Percentiles rank a stretch among this genome's conserved stretches.
Evolutionary conservation across 2,329 filamentous ascomycete genomes (phyloP).

Genomic region (Paraconiothyrium brasiliense): DNA sequence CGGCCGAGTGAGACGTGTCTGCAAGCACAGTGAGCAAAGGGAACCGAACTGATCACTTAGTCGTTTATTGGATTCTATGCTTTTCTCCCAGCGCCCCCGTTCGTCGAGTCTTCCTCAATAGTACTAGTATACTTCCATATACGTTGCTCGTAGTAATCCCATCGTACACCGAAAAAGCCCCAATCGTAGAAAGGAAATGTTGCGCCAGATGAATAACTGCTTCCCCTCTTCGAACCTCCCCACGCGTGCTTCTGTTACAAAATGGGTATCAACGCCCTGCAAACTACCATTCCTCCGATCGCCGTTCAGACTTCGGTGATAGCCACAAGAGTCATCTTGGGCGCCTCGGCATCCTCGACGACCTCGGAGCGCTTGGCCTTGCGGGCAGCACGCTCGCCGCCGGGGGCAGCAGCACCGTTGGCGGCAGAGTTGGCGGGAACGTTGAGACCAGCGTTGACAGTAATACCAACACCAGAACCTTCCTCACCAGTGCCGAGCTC

Average conservation of each 20-base stretch:
- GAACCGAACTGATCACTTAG: constrained; percentile 18
- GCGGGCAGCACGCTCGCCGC: constrained; percentile 5
- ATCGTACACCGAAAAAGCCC: constrained; percentile 10
- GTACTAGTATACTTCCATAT: constrained; percentile 8
- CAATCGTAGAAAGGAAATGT: constrained; percentile 15
- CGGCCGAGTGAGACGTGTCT: neutral
- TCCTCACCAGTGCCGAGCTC: constrained; percentile 58
- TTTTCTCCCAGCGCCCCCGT: constrained; percentile 8
- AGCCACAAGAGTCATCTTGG: constrained; percentile 52
- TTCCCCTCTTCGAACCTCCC: constrained; percentile 12
- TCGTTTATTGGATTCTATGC: constrained; percentile 22
- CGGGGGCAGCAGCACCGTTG: constrained; percentile 35
- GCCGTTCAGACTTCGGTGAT: constrained; percentile 47
- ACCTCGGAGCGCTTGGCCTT: constrained; percentile 42
- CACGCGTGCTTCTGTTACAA: constrained; percentile 15
- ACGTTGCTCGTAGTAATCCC: constrained; percentile 11
- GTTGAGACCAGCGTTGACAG: constrained; percentile 51
- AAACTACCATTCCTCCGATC: constrained; percentile 5
- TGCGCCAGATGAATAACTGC: neutral
- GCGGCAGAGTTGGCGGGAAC: constrained; percentile 51
- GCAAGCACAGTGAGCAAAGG: constrained; percentile 7
- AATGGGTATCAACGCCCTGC: constrained; percentile 19
- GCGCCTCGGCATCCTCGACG: constrained; percentile 41
- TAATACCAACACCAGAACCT: constrained; percentile 50
- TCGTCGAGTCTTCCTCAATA: constrained; percentile 5